Percentiles rank a stretch among this genome's conserved stretches.
These are phyloP conservation scores for Pharus latifolius DNA, from an alignment of 176 grass and related monocot genomes.

Conservation along the genomic window DNA sequence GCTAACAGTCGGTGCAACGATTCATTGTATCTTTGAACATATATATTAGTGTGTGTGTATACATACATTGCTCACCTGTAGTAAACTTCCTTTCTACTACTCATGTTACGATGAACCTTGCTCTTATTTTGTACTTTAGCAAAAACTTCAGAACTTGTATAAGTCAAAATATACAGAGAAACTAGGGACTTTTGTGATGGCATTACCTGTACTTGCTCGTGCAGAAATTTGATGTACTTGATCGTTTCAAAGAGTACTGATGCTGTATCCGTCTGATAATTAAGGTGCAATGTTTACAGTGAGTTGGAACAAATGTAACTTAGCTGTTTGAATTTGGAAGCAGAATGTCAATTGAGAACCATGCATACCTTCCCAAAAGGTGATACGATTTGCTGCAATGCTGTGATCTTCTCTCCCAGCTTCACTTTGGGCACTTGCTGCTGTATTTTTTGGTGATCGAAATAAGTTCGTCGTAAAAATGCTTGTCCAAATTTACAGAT, in stretches of 20 bases:
- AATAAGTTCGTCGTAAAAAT: conserved; percentile 4
- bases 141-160: not conserved
- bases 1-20: conserved; percentile 32
- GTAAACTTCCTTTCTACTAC: conserved; percentile 26
- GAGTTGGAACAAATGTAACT: not conserved
- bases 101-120: conserved; percentile 5
- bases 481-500: not conserved
- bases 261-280: conserved; percentile 79
- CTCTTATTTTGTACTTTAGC: not conserved
- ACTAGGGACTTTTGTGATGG: not conserved
- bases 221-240: conserved; percentile 80
- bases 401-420: conserved; percentile 75
- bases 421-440: conserved; percentile 77
- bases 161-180: conserved; percentile 23
- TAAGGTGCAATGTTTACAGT: not conserved
- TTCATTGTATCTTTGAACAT: conserved; percentile 35
- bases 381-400: conserved; percentile 83
- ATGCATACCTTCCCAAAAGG: conserved; percentile 84
- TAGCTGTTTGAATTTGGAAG: not conserved
- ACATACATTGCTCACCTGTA: not conserved
- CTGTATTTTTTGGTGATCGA: conserved; percentile 33
- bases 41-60: not conserved
- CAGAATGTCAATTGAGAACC: not conserved
- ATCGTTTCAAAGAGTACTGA: conserved; percentile 82
- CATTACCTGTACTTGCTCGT: conserved; percentile 95